Conservation (phyloP, 108 stramenopile species). For the Stephanodiscus minutulus region DNA sequence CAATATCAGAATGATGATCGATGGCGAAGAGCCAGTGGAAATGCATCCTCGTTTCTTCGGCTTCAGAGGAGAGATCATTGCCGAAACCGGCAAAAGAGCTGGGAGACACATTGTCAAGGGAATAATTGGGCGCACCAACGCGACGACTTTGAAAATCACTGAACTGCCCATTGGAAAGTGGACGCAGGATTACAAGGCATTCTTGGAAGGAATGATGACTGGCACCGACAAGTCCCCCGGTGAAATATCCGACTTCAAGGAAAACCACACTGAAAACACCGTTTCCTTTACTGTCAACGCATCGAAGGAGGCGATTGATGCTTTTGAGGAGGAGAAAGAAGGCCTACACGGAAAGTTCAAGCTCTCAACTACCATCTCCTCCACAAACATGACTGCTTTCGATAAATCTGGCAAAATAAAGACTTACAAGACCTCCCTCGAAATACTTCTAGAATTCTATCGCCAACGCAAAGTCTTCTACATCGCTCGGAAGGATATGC, state of each 20-base stretch:
- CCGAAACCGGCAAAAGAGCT: conserved; percentile 53
- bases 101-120: conserved; percentile 70
- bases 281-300: conserved; percentile 92
- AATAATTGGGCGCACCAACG: conserved; percentile 79
- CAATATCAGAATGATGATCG: conserved; percentile 85
- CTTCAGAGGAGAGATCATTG: conserved; percentile 76
- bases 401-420: conserved; percentile 78
- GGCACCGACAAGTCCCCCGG: conserved; percentile 55
- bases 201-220: conserved; percentile 70
- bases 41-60: conserved; percentile 86
- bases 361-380: conserved; percentile 75
- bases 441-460: conserved; percentile 89
- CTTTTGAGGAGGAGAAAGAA: conserved; percentile 73
- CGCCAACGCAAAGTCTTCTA: conserved; percentile 86
- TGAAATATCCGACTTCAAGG: conserved; percentile 93
- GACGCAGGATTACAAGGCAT: conserved; percentile 97
- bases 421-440: conserved; percentile 73
- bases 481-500: conserved; percentile 81
- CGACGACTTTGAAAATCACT: conserved; percentile 84
- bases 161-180: conserved; percentile 96
- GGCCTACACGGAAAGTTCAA: conserved; percentile 96
- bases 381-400: conserved; percentile 98
- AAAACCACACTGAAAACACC: conserved; percentile 98
- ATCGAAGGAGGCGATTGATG: conserved; percentile 77
- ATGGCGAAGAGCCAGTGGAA: conserved; percentile 59